Conservation (phyloP, 805 yeast genomes). For the Candida vaughaniae region DNA sequence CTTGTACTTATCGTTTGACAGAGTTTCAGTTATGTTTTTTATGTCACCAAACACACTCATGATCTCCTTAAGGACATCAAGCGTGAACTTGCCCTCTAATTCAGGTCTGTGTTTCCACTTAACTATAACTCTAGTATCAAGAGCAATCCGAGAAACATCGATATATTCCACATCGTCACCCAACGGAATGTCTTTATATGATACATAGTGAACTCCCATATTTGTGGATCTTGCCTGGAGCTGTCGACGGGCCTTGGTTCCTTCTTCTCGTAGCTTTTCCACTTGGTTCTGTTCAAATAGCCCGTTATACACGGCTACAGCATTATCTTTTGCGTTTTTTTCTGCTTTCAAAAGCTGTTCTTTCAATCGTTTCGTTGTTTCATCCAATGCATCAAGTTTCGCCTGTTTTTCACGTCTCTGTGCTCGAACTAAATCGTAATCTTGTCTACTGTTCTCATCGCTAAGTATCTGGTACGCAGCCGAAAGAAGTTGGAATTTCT, state of each 20-base stretch:
- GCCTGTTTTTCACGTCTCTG: conserved; percentile 11
- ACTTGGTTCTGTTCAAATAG: conserved; percentile 7
- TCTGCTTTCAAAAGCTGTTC: conserved; percentile 29
- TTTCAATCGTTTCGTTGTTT: conserved; percentile 25
- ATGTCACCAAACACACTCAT: conserved; percentile 50
- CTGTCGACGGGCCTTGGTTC: conserved; percentile 22
- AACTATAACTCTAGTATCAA: conserved; percentile 23
- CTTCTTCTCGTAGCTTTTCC: conserved; percentile 27
- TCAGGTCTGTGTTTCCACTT: conserved; percentile 48
- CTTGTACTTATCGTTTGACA: conserved; percentile 14
- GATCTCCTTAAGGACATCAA: conserved; percentile 32
- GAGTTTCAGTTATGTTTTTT: conserved; percentile 3
- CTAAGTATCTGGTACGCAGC: conserved; percentile 32
- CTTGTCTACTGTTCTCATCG: conserved; percentile 19
- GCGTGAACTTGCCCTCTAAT: conserved; percentile 27
- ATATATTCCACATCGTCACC: conserved; percentile 3
- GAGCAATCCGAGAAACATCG: not conserved
- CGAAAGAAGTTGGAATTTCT: conserved; percentile 30
- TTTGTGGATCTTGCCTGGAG: conserved; percentile 1
- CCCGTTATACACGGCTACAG: conserved; percentile 1
- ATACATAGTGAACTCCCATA: conserved; percentile 11
- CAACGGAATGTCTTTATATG: conserved; percentile 19
- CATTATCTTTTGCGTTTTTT: conserved; percentile 7
- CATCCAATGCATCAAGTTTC: conserved; percentile 17
- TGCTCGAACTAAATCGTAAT: conserved; percentile 31